Evolutionary conservation across 78 protist genomes (phyloP), one percentile per base, ranked within the genome.

Genomic region (Pelomyxa schiedti): DNA sequence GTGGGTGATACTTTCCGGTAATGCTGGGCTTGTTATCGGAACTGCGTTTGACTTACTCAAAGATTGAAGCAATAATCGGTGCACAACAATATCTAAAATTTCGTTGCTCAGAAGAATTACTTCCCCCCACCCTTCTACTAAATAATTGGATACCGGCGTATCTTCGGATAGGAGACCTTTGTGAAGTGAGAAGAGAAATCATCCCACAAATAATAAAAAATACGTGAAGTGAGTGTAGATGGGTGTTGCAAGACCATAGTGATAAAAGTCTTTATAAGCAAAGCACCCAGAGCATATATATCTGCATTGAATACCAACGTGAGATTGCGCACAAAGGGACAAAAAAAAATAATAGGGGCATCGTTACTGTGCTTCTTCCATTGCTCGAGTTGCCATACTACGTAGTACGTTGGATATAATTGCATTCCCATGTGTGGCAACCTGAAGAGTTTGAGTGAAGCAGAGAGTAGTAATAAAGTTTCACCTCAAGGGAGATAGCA

Each of bases 211-310:
- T 93, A n/a, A n/a, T n/a, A n/a, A n/a, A 3, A 95, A 93, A 0
- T 88, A 82, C 1, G 98, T 96, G 85, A 96, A 96, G 73, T 96
- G 98, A 5, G 98, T 96, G 87, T 96, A 96, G 16, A 90, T 80
- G 24, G 82, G 85, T 1, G 87, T 9, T 4, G 98, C 97, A 47
- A 96, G 79, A 40, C 98, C 98, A 69, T 88, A 96, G 76, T 96
- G 98, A 30, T n/a, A 8, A 37, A 24, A 96, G 28, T 90, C n/a
- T n/a, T n/a, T n/a, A n/a, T n/a, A n/a, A n/a, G n/a, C n/a, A n/a
- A n/a, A n/a, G n/a, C n/a, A n/a, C n/a, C n/a, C n/a, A n/a, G n/a
- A n/a, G n/a, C n/a, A n/a, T n/a, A n/a, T n/a, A n/a, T n/a, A n/a
- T n/a, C n/a, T n/a, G n/a, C n/a, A n/a, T n/a, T n/a, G n/a, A n/a